These are phyloP conservation scores for Diaporthe caulivora DNA, from an alignment of 2,329 filamentous ascomycete genomes.

Conservation along the genomic window DNA sequence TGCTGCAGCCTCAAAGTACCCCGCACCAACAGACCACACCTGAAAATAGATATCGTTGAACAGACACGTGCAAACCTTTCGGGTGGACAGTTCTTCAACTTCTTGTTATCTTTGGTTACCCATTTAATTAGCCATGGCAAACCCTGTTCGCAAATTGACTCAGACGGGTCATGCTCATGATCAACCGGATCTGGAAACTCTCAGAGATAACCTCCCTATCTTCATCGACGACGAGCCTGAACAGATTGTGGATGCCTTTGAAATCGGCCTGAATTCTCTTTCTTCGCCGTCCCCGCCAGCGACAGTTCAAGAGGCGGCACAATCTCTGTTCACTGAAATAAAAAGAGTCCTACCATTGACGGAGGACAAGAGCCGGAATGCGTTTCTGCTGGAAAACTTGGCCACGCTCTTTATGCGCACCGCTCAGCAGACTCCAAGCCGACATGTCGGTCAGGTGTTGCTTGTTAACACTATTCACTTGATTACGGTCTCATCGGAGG, in stretches of 20 bases:
- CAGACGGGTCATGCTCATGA: not conserved
- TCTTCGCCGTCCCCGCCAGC: not conserved
- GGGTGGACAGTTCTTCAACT: not conserved
- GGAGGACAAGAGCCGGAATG: not conserved
- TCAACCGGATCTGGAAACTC: not conserved
- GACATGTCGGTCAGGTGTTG: not conserved
- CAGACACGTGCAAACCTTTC: not conserved
- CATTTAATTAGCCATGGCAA: not conserved
- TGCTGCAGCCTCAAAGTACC: no score
- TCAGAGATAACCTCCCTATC: not conserved
- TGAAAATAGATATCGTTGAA: not conserved
- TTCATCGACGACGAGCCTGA: not conserved
- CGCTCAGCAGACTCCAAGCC: not conserved
- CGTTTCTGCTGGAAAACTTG: not conserved
- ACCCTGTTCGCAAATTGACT: not conserved
- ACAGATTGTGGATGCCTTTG: not conserved
- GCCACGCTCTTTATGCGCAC: not conserved
- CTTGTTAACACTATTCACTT: not conserved
- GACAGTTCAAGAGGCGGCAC: not conserved
- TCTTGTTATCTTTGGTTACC: not conserved
- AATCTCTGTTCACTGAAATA: not conserved
- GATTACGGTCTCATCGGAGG: not conserved
- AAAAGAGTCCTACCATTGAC: not conserved
- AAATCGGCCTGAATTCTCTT: not conserved
- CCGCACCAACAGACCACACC: not conserved